A percentile compares a stretch with the other conserved stretches of the same genome.
Conservation (phyloP, 805 yeast genomes). For the Candida coquimbonensis region DNA sequence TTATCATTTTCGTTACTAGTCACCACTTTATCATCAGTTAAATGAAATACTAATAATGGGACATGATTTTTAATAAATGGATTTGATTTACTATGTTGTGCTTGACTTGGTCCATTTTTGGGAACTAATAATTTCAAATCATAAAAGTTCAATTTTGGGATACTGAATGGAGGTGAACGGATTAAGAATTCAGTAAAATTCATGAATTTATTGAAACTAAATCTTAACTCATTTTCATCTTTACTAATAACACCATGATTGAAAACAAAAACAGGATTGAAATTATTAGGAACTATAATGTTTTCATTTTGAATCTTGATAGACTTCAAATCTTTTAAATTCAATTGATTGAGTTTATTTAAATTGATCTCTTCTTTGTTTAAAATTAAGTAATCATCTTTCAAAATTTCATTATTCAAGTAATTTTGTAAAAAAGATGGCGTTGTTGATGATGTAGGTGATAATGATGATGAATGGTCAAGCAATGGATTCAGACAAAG, state of each 20-base stretch:
- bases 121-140: constrained; percentile 5
- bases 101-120: background rate
- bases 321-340: constrained; percentile 1
- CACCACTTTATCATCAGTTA: constrained; percentile 13
- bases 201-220: background rate
- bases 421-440: background rate
- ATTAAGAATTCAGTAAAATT: constrained; percentile 2
- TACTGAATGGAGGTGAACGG: constrained; percentile 5
- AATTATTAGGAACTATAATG: constrained; percentile 1
- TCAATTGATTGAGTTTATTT: background rate
- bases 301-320: constrained; percentile 1
- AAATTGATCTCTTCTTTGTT: constrained; percentile 1
- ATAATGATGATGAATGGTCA: background rate
- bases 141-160: constrained; percentile 2
- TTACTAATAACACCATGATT: background rate
- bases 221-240: background rate
- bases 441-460: background rate
- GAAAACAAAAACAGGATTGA: constrained; percentile 4
- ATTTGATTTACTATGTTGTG: background rate
- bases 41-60: constrained; percentile 34
- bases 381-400: background rate
- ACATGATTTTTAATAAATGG: constrained; percentile 5
- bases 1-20: background rate
- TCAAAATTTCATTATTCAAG: background rate
- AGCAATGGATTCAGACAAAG: background rate